phyloP scores from a whole-genome alignment of 768 basidiomycete species.

The Boletus rubroflammeus region DNA sequence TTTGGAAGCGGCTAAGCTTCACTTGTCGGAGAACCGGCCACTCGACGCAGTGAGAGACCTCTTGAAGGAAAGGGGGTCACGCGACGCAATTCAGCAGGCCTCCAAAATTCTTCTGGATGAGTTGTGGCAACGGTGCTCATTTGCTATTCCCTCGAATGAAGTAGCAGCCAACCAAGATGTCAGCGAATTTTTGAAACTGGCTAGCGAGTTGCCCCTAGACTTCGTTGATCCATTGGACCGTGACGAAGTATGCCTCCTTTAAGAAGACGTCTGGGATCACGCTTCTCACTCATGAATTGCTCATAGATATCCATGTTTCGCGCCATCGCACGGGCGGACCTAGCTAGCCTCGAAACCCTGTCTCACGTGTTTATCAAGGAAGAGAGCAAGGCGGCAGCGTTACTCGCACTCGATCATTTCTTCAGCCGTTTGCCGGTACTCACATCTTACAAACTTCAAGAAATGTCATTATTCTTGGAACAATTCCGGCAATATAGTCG shows the following conservation, averaged over 20 bases:
- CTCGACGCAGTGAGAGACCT: slow-evolving; percentile 47
- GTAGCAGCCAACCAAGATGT: not conserved
- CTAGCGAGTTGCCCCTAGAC: slow-evolving; percentile 7
- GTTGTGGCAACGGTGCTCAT: slow-evolving; percentile 46
- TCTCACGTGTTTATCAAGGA: slow-evolving; percentile 26
- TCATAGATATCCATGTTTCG: slow-evolving; percentile 31
- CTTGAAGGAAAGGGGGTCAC: slow-evolving; percentile 32
- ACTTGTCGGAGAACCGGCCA: slow-evolving; percentile 44
- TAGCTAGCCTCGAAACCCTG: slow-evolving; percentile 30
- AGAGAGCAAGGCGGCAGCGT: not conserved
- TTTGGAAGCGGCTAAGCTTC: slow-evolving; percentile 54
- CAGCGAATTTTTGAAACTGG: slow-evolving; percentile 24
- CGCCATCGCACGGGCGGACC: slow-evolving; percentile 27
- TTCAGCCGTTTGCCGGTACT: slow-evolving; percentile 13
- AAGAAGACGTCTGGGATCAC: not conserved
- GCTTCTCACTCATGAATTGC: not conserved
- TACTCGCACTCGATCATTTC: slow-evolving; percentile 7
- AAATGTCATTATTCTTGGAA: slow-evolving; percentile 1
- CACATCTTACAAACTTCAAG: slow-evolving; percentile 19
- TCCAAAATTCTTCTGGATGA: slow-evolving; percentile 38
- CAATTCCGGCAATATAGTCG: slow-evolving; percentile 2
- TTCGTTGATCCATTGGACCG: slow-evolving; percentile 1
- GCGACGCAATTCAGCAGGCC: slow-evolving; percentile 33
- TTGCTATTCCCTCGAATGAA: slow-evolving; percentile 28
- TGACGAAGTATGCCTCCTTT: slow-evolving; percentile 7